Conservation (phyloP, 2,329 filamentous ascomycete genomes). For the Zymoseptoria ardabiliae region DNA sequence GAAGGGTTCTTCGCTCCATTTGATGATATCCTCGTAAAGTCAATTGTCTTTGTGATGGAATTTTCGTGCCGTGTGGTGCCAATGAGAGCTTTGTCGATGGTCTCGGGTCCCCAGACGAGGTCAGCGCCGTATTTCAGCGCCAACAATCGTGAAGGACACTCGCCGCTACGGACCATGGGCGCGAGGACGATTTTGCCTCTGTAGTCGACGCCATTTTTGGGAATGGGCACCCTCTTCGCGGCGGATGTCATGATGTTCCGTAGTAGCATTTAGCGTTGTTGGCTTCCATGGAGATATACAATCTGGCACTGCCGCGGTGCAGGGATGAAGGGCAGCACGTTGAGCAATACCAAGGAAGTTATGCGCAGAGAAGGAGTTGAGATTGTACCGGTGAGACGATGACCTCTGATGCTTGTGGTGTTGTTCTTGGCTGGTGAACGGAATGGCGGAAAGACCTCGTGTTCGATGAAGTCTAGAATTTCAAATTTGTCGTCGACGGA, state of each 20-base stretch:
- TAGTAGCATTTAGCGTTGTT: conserved; percentile 19
- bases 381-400: too few relatives aligned
- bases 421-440: not conserved
- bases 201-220: conserved; percentile 84
- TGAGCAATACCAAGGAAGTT: not conserved
- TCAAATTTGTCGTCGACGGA: not conserved
- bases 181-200: conserved; percentile 89
- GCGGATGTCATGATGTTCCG: conserved; percentile 25
- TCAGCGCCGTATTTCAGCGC: conserved; percentile 94
- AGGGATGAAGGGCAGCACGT: not conserved
- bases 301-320: not conserved
- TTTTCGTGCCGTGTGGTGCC: conserved; percentile 75
- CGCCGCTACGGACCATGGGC: conserved; percentile 85
- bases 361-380: not conserved
- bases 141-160: conserved; percentile 79
- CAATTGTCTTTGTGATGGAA: conserved; percentile 67
- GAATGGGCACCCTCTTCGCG: conserved; percentile 66
- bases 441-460: not conserved
- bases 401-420: not conserved
- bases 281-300: conserved; percentile 10
- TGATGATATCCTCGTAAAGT: conserved; percentile 72
- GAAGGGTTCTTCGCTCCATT: conserved; percentile 57
- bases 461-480: not conserved
- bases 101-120: conserved; percentile 96
- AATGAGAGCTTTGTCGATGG: conserved; percentile 85